These are phyloP conservation scores for Penicillium palitans DNA, from an alignment of 2,329 filamentous ascomycete species.

Conservation along the genomic window DNA sequence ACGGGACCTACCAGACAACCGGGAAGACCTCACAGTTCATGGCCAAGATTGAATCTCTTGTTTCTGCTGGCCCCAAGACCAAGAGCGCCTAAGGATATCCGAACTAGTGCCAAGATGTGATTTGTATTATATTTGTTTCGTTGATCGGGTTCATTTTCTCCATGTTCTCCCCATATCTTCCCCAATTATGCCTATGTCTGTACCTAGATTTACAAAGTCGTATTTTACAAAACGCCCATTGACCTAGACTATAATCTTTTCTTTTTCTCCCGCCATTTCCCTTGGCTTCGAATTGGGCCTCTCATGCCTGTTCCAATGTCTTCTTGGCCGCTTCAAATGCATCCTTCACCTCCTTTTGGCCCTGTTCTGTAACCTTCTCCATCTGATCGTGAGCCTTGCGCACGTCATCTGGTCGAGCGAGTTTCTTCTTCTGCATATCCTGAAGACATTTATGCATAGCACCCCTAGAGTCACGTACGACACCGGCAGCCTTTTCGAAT, in stretches of 20 bases:
- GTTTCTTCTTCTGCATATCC: slow-evolving; percentile 46
- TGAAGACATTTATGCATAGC: slow-evolving; percentile 48
- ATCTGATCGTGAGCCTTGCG: slow-evolving; percentile 49
- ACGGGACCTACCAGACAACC: slow-evolving; percentile 42
- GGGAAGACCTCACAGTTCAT: slow-evolving; percentile 41
- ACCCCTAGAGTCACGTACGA: slow-evolving; percentile 46
- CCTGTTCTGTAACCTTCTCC: slow-evolving; percentile 50
- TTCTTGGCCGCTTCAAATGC: slow-evolving; percentile 46
- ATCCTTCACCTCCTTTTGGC: slow-evolving; percentile 49
- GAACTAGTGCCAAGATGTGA: not conserved
- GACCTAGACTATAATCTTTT: not conserved
- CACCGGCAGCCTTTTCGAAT: slow-evolving; percentile 44
- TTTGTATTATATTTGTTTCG: slow-evolving; percentile 25
- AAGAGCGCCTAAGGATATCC: slow-evolving; percentile 27
- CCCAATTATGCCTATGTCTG: slow-evolving; percentile 1
- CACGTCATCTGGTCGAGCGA: slow-evolving; percentile 47
- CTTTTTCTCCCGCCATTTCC: not conserved
- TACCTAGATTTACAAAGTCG: slow-evolving; percentile 19
- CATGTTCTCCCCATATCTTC: not conserved
- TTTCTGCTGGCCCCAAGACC: slow-evolving; percentile 34
- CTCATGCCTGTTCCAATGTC: slow-evolving; percentile 37
- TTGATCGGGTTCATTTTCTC: slow-evolving; percentile 6
- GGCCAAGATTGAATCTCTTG: slow-evolving; percentile 39
- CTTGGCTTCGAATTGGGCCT: not conserved
- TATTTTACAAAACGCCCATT: slow-evolving; percentile 8